phyloP scores from a whole-genome alignment of 2,329 filamentous ascomycete species.

The Fusarium poae region DNA sequence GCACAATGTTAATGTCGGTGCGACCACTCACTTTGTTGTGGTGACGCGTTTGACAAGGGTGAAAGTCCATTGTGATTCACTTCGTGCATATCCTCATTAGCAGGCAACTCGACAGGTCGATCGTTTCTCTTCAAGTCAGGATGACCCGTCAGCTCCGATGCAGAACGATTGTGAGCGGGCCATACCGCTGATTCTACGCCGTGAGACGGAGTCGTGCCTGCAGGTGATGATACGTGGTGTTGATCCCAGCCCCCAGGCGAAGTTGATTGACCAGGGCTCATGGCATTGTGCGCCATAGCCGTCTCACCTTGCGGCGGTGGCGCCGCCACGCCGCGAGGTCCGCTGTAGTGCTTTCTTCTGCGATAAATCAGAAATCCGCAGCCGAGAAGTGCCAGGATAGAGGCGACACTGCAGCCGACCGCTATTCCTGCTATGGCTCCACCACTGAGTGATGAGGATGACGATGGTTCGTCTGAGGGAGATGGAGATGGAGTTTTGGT shows the following conservation, averaged over 20 bases:
- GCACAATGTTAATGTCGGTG: background rate
- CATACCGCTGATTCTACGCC: background rate
- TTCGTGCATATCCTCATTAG: background rate
- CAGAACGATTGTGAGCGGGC: background rate
- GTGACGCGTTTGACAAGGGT: background rate
- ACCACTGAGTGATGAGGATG: background rate
- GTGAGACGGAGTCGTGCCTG: constrained; percentile 2
- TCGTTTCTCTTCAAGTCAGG: background rate
- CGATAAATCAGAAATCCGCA: constrained; percentile 1
- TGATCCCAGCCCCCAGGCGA: background rate
- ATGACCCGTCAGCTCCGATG: constrained; percentile 3
- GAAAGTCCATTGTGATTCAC: background rate
- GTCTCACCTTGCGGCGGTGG: constrained; percentile 2
- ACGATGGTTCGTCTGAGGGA: background rate
- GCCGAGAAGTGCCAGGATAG: constrained; percentile 1
- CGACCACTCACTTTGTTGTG: constrained; percentile 3
- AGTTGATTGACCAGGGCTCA: constrained; percentile 2
- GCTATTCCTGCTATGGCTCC: constrained; percentile 23
- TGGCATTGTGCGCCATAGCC: background rate
- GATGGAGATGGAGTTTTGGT: background rate
- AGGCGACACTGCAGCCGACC: constrained; percentile 4
- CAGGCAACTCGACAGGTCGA: background rate
- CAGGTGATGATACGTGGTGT: background rate
- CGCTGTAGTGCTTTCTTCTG: constrained; percentile 11
- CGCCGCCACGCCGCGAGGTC: constrained; percentile 12